Conservation (phyloP, 495 filamentous ascomycete species). For the Lepidopterella palustris region DNA sequence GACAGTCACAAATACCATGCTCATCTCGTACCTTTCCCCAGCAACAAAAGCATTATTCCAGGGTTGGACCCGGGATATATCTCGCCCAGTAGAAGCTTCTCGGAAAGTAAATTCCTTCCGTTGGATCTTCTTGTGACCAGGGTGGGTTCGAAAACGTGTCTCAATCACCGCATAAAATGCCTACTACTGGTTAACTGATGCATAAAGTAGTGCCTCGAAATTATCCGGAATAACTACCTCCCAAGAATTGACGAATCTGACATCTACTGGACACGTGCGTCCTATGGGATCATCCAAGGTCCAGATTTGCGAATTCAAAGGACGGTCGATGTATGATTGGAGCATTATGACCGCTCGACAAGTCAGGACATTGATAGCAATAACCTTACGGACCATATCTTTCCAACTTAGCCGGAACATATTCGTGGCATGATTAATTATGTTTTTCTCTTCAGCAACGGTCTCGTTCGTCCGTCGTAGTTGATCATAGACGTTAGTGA, state of each 20-base stretch:
- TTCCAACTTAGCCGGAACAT: background rate
- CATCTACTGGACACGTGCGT: constrained; percentile 4
- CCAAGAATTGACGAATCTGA: constrained; percentile 9
- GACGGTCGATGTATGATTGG: background rate
- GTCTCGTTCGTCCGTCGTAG: background rate
- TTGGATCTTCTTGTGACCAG: constrained; percentile 3
- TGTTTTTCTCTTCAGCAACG: background rate
- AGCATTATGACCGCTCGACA: background rate
- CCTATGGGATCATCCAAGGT: constrained; percentile 13
- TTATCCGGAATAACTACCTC: background rate
- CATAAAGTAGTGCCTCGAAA: background rate
- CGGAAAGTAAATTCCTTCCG: constrained; percentile 2
- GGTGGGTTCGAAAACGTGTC: background rate
- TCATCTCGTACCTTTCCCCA: background rate
- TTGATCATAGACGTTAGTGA: background rate
- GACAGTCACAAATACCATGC: too few species aligned
- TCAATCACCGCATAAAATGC: constrained; percentile 11
- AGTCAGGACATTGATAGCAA: background rate
- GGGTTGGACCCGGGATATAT: background rate
- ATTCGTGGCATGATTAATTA: background rate
- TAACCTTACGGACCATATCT: background rate
- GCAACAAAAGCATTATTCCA: background rate
- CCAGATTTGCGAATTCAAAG: background rate
- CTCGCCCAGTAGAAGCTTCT: constrained; percentile 1
- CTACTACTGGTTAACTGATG: background rate